Evolutionary conservation across 2,329 filamentous ascomycete species (phyloP).

Genomic region (Colletotrichum liaoningense): DNA sequence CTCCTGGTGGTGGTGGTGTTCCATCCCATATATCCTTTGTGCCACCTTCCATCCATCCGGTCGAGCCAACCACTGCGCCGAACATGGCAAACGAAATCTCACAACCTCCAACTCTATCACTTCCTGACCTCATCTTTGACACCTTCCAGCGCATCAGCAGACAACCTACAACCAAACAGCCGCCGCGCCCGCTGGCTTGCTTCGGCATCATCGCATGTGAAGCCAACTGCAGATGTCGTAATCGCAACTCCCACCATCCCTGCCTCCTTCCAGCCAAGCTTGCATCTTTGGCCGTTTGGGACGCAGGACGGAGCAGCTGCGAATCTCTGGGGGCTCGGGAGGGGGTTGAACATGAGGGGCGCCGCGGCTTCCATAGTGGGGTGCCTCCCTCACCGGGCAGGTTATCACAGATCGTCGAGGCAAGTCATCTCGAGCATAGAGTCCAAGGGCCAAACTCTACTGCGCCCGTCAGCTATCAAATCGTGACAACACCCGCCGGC

Average conservation of each 20-base stretch:
- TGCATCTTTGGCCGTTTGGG: conserved; percentile 15
- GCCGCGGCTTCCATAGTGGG: conserved; percentile 14
- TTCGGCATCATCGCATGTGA: conserved; percentile 22
- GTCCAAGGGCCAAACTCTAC: too few species aligned
- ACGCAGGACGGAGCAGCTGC: neutral
- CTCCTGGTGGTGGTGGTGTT: neutral
- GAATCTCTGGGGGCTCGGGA: neutral
- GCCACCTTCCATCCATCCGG: conserved; percentile 30
- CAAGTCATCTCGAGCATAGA: neutral
- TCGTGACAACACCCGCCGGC: neutral
- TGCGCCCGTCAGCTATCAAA: neutral
- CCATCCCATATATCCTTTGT: conserved; percentile 28
- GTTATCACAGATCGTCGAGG: neutral
- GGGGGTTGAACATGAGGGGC: conserved; percentile 26
- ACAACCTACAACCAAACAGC: conserved; percentile 2
- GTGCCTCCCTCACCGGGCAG: neutral
- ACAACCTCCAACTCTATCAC: conserved; percentile 11
- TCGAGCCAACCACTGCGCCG: conserved; percentile 11
- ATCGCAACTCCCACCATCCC: conserved; percentile 19
- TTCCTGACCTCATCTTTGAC: conserved; percentile 28
- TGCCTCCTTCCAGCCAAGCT: conserved; percentile 21
- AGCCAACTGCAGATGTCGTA: conserved; percentile 26
- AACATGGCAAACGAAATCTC: conserved; percentile 6
- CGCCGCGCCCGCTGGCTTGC: conserved; percentile 4
- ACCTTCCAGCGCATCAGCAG: conserved; percentile 26